Evolutionary conservation across 1,284 basidiomycete genomes (phyloP), one percentile per base, ranked within the genome.

Genomic region (Porodaedalea pini): DNA sequence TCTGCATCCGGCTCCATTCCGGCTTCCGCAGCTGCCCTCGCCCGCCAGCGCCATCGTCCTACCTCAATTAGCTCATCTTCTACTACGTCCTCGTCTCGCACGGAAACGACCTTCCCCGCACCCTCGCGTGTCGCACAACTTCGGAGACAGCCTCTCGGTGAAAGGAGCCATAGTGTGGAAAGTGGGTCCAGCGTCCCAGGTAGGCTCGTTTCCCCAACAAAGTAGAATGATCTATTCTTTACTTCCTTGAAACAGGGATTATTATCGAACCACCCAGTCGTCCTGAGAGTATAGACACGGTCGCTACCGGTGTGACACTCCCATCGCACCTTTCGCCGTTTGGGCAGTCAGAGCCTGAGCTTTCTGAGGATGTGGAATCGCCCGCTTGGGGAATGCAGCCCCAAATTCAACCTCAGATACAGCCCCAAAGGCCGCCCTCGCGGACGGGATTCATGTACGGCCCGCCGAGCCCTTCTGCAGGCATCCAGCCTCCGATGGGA

Each of bases 211-310:
- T 13, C 32, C 13, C 6, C 13, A 54, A n/a, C 5, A 1, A 19
- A 29, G 29, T 13, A 27, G 29, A 32, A 21, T 15, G 21, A 39
- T 15, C 15, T 29, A 32, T 40, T 40, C 3, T 27, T 3, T 31
- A n/a, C 25, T n/a, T 25, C 44, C 11, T 45, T 15, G 17, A 25
- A 6, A 36, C 49, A 37, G 55, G 36, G 11, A 57, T 57, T 37
- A 51, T 15, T 7, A 59, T 59, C 27, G 58, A 59, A 44, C 58
- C 58, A 31, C 58, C 58, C 15, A 43, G 43, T 29, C 52, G 58
- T 3, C 54, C 58, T 6, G 54, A 55, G 23, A 56, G 51, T 27
- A 25, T 43, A 8, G 58, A 47, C 2, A 50, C 53, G 15, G 21
- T 59, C 2, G 48, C 36, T 11, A 59, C 58, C 13, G 47, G 37